Evolutionary conservation across 768 basidiomycete species (phyloP), one percentile per base, ranked within the genome.

Genomic region (Myochromella boudieri): DNA sequence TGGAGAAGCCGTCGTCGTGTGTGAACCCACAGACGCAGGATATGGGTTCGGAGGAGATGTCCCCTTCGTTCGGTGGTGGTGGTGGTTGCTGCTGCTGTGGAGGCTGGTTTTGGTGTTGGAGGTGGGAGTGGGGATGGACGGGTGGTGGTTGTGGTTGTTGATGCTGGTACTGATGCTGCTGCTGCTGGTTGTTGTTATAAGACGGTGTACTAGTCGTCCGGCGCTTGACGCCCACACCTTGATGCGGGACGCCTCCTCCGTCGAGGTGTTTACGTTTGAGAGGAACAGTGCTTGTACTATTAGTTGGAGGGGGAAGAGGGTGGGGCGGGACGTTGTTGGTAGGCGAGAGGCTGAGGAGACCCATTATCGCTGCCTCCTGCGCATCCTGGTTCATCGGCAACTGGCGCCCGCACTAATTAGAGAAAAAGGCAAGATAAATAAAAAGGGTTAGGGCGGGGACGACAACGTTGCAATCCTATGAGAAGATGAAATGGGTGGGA

Each of bases 1-100:
- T 86, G 18, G 82, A 85, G 63, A 85, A 85, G 10, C 88, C 88
- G 60, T 90, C 87, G 61, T 88, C 88, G 56, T 80, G 74, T 25
- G 72, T 66, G 39, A 77, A 78, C 4, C 81, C 80, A 60, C 88
- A 91, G 51, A 87, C 84, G 58, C 88, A 91, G 36, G 68, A 65
- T 46, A 83, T 84, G 37, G 68, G 63, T 38, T 81, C 78, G 9
- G 74, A 44, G 3, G 47, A 49, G 22, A 39, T 31, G 48, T 40
- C 38, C 49, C 47, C 33, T 39, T 48, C 42, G 32, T 25, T 14
- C 22, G 38, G 18, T 14, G 33, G 33, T n/a, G 14, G 7, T 6
- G 14, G 14, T 38, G 28, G 37, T n/a, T 3, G 46, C 22, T 38
- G 45, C 10, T 29, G 33, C 28, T 32, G 44, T 20, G 18, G 26